Evolutionary conservation across 441 rosid species (phyloP), one percentile per base, ranked within the genome.

Genomic region (Kokia cookei): DNA sequence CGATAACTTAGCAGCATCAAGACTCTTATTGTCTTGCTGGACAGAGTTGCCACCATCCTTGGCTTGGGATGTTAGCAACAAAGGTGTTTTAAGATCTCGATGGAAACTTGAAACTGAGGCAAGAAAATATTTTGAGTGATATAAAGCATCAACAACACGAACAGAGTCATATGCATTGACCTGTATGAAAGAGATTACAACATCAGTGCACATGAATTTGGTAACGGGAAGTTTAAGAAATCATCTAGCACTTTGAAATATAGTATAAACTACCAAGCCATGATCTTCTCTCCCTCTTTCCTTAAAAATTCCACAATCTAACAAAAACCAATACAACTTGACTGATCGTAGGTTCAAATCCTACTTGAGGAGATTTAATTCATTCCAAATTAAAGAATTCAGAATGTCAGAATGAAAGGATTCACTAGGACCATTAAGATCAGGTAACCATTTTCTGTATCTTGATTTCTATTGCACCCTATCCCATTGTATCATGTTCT

Each of bases 81-180:
- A 73, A 61, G 78, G 69, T 42, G 67, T 82, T 55, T 73, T 84
- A 61, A 14, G 68, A 70, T 80, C 81, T 62, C 79, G 85, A 80
- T 59, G 62, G 62, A 83, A 78, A 73, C 80, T 76, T 65, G 80
- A 78, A 22, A 29, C 67, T 67, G 87, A 80, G 64, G 88, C 82
- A 78, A 96, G 82, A 74, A 85, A 89, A 85, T 90, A 93, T 84
- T 96, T 96, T 82, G 98, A 90, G 55, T 85, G 86, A 80, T 90
- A 92, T 73, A 90, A 85, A 65, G 91, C 86, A 86, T 96, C 96
- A 72, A 96, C 93, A 75, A 91, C 75, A 58, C 89, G 89, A 65
- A 88, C 81, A 79, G 85, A 81, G 61, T 89, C 88, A 82, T 82
- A 91, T 66, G 91, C 86, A 74, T 88, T 86, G 61, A 89, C 89